Percentiles rank a stretch among this genome's conserved stretches.
Conservation (phyloP, 768 basidiomycete genomes). For the Scleroderma citrinum region DNA sequence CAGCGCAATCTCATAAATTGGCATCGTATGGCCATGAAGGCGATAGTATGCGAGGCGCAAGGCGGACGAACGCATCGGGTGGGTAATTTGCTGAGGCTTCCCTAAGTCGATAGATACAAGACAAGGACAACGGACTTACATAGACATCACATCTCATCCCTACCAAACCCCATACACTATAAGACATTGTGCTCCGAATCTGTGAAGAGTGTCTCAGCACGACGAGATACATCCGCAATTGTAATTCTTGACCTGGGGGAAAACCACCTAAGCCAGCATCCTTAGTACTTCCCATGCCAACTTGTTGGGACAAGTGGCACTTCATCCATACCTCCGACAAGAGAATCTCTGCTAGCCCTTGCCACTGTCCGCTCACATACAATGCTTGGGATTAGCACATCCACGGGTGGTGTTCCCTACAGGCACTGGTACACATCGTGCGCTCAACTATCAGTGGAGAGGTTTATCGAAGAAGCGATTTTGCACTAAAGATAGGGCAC, state of each 20-base stretch:
- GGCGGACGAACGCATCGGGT: slow-evolving; percentile 86
- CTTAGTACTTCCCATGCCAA: neutral
- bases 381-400: slow-evolving; percentile 86
- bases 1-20: slow-evolving; percentile 90
- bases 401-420: slow-evolving; percentile 87
- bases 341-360: slow-evolving; percentile 10
- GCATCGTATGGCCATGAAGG: slow-evolving; percentile 69
- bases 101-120: neutral
- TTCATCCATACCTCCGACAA: slow-evolving; percentile 50
- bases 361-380: slow-evolving; percentile 76
- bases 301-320: slow-evolving; percentile 9
- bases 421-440: slow-evolving; percentile 79
- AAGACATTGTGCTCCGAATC: slow-evolving; percentile 83
- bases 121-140: slow-evolving; percentile 40
- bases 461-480: slow-evolving; percentile 92
- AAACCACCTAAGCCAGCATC: slow-evolving; percentile 22
- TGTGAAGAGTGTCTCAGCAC: slow-evolving; percentile 53
- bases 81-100: slow-evolving; percentile 39
- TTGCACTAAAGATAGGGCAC: slow-evolving; percentile 62
- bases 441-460: no score
- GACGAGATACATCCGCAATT: slow-evolving; percentile 49
- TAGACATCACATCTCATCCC: slow-evolving; percentile 76
- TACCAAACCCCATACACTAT: slow-evolving; percentile 78
- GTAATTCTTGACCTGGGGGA: slow-evolving; percentile 50
- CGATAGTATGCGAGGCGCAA: slow-evolving; percentile 87